Evolutionary conservation across 2,329 filamentous ascomycete genomes (phyloP), one percentile per base, ranked within the genome.

Genomic region (Falciphora oryzae): DNA sequence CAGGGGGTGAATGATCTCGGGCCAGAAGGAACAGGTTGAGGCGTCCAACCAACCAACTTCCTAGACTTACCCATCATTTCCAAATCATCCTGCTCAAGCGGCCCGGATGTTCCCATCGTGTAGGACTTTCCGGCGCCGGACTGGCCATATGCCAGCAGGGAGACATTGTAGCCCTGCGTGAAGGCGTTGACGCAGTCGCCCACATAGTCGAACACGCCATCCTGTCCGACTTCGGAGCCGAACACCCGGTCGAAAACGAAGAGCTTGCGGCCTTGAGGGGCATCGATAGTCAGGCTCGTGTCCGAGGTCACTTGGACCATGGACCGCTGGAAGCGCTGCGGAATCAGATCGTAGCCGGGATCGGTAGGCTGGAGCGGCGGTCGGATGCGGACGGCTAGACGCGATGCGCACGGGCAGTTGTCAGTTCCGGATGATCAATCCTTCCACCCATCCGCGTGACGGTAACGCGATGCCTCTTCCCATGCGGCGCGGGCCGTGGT

Each of bases 241-340:
- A 99, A 99, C 6, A 99, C 93, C 67, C 93, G 89, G 77, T 99
- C 95, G 74, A 99, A 99, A 27, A 98, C 89, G 74, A 99, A 99
- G 4, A 97, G 83, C 75, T 98, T 98, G 73, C 90, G 90, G 62
- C 94, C 95, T 73, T 97, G 93, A 0, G 93, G 90, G 2, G 93
- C 91, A 73, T 98, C 95, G 70, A 99, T 92, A 29, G 91, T 84
- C 61, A 99, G 80, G 74, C 86, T 96, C 8, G 92, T 97, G 59
- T 90, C 84, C 22, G 92, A 92, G 14, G 89, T 93, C 66, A 94
- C 91, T 69, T 97, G 93, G 67, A 96, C 93, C 81, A 94, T 97
- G 56, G 93, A 89, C 68, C 90, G 87, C 76, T 97, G 94, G 74
- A 99, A 99, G 72, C 95, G 88, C 76, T 97, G 93, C 18, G 95